These are phyloP conservation scores for Aspergillus cavernicola DNA, from an alignment of 495 filamentous ascomycete genomes.

Conservation along the genomic window DNA sequence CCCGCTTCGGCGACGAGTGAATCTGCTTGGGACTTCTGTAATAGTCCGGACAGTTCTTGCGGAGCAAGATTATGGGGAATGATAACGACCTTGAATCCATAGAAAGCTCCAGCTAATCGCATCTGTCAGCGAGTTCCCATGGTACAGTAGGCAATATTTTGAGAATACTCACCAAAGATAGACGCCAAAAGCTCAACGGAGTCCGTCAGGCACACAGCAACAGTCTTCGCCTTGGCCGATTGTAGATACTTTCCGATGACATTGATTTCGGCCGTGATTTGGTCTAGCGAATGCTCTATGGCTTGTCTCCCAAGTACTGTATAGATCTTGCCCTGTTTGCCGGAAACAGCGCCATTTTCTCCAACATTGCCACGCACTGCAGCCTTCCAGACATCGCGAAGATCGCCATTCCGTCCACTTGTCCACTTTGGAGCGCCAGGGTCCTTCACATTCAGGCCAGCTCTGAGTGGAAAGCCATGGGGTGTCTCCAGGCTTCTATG, in stretches of 20 bases:
- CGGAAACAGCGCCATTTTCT: slow-evolving; percentile 54
- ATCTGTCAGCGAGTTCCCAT: slow-evolving; percentile 19
- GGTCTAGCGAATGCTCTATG: slow-evolving; percentile 64
- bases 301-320: slow-evolving; percentile 74
- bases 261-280: slow-evolving; percentile 81
- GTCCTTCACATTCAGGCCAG: slow-evolving; percentile 82
- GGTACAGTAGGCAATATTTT: not conserved
- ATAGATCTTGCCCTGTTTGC: slow-evolving; percentile 68
- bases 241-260: slow-evolving; percentile 76
- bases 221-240: slow-evolving; percentile 62
- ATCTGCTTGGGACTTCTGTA: slow-evolving; percentile 70
- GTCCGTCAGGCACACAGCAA: slow-evolving; percentile 91
- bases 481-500: slow-evolving; percentile 80
- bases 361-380: slow-evolving; percentile 62
- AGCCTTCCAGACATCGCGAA: slow-evolving; percentile 88
- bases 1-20: slow-evolving; percentile 81
- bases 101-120: slow-evolving; percentile 68
- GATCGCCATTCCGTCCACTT: slow-evolving; percentile 77
- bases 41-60: slow-evolving; percentile 60
- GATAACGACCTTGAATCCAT: slow-evolving; percentile 73
- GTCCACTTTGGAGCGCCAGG: slow-evolving; percentile 78
- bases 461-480: slow-evolving; percentile 74
- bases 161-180: slow-evolving; percentile 54
- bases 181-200: slow-evolving; percentile 79
- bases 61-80: slow-evolving; percentile 75